Evolutionary conservation across 1,284 basidiomycete species (phyloP).

Genomic region (Fistulinella staudtii): DNA sequence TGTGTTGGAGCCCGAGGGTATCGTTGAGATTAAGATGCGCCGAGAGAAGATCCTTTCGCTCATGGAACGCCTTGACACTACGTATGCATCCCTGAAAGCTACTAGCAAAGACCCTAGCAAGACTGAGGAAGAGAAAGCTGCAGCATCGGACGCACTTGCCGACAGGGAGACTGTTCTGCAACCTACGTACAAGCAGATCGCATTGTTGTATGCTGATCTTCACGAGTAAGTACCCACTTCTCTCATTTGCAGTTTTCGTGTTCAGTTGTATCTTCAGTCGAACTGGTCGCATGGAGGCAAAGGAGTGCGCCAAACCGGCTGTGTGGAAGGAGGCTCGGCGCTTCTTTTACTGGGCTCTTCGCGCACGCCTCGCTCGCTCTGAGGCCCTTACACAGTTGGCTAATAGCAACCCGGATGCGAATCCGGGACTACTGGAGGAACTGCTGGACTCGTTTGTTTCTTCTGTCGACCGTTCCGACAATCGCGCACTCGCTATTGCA

Average conservation of each 20-base stretch:
- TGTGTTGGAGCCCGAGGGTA: slow-evolving; percentile 96
- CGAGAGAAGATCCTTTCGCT: slow-evolving; percentile 86
- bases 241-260: background rate
- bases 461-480: slow-evolving; percentile 47
- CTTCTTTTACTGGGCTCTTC: slow-evolving; percentile 95
- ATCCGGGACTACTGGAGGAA: slow-evolving; percentile 55
- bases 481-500: slow-evolving; percentile 54
- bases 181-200: slow-evolving; percentile 92
- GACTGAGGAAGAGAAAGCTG: slow-evolving; percentile 69
- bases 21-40: slow-evolving; percentile 92
- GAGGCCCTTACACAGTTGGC: slow-evolving; percentile 54
- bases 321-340: slow-evolving; percentile 89
- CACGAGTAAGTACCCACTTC: slow-evolving; percentile 69
- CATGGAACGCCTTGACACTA: slow-evolving; percentile 91
- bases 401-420: slow-evolving; percentile 60
- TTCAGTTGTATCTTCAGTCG: slow-evolving; percentile 53
- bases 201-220: slow-evolving; percentile 93
- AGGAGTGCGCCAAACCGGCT: slow-evolving; percentile 83
- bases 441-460: slow-evolving; percentile 58
- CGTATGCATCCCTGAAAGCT: slow-evolving; percentile 80
- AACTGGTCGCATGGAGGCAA: slow-evolving; percentile 96
- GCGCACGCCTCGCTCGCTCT: slow-evolving; percentile 71
- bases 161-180: slow-evolving; percentile 80
- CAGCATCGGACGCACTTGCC: slow-evolving; percentile 65
- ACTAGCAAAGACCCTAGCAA: slow-evolving; percentile 73